Conservation (phyloP, 2,329 filamentous ascomycete genomes). For the Colletotrichum neosansevieriae region DNA sequence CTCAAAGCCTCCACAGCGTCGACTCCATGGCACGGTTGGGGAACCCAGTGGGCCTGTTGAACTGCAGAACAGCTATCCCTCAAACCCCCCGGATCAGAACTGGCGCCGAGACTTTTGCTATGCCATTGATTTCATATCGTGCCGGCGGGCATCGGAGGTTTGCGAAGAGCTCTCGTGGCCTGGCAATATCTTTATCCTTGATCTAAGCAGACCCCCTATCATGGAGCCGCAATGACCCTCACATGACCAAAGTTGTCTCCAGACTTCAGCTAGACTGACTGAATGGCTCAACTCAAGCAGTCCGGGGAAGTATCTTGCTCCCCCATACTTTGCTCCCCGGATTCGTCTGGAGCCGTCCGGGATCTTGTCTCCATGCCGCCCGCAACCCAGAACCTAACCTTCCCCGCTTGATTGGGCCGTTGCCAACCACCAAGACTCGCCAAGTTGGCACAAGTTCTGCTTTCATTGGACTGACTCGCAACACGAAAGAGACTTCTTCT, state of each 20-base stretch:
- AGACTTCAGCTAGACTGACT: too few relatives aligned
- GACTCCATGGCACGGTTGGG: too few relatives aligned
- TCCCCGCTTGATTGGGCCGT: constrained; percentile 34
- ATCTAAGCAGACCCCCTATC: not conserved
- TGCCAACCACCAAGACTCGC: constrained; percentile 2
- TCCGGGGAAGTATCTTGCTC: too few relatives aligned
- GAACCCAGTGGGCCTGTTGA: too few relatives aligned
- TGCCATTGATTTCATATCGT: not conserved
- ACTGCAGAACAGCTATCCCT: too few relatives aligned
- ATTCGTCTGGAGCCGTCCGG: constrained; percentile 12
- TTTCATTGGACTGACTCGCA: constrained; percentile 24
- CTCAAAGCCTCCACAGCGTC: too few relatives aligned
- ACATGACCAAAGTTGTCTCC: not conserved
- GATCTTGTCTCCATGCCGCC: not conserved
- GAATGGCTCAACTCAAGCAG: not conserved
- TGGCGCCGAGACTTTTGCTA: not conserved
- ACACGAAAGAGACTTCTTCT: not conserved
- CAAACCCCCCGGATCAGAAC: not conserved
- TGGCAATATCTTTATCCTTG: not conserved
- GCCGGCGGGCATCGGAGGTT: not conserved
- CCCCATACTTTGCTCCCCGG: constrained; percentile 17
- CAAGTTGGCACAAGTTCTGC: constrained; percentile 3
- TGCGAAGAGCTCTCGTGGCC: not conserved
- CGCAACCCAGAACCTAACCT: not conserved
- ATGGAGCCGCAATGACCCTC: not conserved